These are phyloP conservation scores for Typha latifolia DNA, from an alignment of 176 grass and related monocot genomes.

Conservation along the genomic window DNA sequence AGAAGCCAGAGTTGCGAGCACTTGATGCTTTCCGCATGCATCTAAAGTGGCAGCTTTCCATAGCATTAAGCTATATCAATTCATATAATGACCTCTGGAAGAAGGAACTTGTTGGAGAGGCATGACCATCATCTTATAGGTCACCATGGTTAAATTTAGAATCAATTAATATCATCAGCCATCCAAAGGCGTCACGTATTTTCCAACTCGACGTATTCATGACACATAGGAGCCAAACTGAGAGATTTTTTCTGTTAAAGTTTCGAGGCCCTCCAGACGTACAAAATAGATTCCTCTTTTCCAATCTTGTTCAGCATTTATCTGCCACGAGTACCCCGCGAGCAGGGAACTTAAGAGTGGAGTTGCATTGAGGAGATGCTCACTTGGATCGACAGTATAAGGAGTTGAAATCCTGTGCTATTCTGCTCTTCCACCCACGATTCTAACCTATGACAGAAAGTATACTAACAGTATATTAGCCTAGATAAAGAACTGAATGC, in stretches of 20 bases:
- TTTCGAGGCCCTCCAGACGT: no score
- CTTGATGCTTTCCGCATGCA: slow-evolving; percentile 83
- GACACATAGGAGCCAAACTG: slow-evolving; percentile 94
- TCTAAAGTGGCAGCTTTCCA: slow-evolving; percentile 75
- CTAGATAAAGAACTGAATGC: no score
- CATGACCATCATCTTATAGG: slow-evolving; percentile 98
- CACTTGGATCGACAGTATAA: slow-evolving; percentile 66
- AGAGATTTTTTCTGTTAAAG: slow-evolving; percentile 89
- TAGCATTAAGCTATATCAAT: slow-evolving; percentile 98
- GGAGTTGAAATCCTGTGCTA: slow-evolving; percentile 18
- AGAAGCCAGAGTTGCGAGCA: no score
- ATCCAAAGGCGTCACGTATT: slow-evolving; percentile 83
- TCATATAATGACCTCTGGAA: slow-evolving; percentile 87
- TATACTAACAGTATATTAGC: no score
- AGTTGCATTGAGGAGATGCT: slow-evolving; percentile 45
- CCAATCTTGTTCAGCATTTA: no score
- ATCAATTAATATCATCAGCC: slow-evolving; percentile 79
- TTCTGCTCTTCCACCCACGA: no score
- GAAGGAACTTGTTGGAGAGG: slow-evolving; percentile 77
- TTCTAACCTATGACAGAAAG: no score
- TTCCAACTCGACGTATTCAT: slow-evolving; percentile 96
- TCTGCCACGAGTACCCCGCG: no score
- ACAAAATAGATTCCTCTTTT: no score
- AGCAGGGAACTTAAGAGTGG: no score
- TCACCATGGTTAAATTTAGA: slow-evolving; percentile 79